Base-by-base conservation (phyloP, 306 rosid species). In the Medicago lupulina region DNA sequence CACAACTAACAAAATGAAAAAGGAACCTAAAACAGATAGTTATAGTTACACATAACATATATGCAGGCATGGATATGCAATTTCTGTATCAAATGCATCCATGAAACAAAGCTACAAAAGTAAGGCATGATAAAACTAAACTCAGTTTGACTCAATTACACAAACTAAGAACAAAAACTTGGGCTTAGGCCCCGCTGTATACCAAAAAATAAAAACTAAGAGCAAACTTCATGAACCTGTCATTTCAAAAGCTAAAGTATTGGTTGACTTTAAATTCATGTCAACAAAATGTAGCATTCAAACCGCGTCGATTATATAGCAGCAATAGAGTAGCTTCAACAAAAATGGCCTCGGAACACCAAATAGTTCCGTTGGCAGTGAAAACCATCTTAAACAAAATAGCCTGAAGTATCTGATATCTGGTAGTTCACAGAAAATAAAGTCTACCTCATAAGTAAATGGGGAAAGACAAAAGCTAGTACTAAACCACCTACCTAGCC, bases 401-500 rank as follows among this genome's bases (percentile, higher is more conserved):
- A 61, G 18, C 67, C 67, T 15, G n/a, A 65, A 16, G 57, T 17
- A 3, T 67, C 19, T 67, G 55, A 44, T 12, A 13, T 12, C 36
- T 40, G 17, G 53, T 66, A 66, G 46, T 67, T 67, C 44, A 67
- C 36, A 44, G 18, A 21, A 67, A 67, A 21, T 41, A 43, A 43
- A 19, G 13, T 21, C 23, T 46, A 23, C 43, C 57, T 59, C 58
- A 46, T 68, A 68, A 68, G 41, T 25, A 44, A 67, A 67, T 66
- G 73, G 58, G 55, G 73, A 46, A 25, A 44, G 12, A 23, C 72
- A 46, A 15, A 46, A 15, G 41, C 38, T 55, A 80, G 82, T 68
- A 69, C 41, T 36, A 25, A 68, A 62, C 70, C 14, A 85, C 75
- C 59, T 75, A 66, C 68, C 82, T 86, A 94, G 65, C 98, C 98